Conservation (phyloP, 1,139 yeast species). For the Debaryomyces coudertii region DNA sequence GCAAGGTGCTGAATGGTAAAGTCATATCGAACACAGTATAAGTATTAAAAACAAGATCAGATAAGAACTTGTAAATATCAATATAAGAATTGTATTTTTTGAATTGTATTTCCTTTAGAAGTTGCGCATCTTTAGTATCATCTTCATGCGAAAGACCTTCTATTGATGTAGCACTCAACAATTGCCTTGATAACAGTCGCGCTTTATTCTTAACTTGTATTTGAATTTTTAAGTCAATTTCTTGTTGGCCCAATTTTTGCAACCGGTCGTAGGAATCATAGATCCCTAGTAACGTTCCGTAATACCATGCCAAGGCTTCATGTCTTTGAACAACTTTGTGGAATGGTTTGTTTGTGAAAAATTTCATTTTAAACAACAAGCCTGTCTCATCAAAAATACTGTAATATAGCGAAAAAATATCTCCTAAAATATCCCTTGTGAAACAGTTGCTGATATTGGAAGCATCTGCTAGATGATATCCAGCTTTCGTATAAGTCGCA, state of each 20-base stretch:
- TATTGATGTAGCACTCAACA: constrained; percentile 28
- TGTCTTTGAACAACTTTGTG: constrained; percentile 48
- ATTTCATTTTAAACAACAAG: constrained; percentile 55
- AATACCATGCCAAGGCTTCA: constrained; percentile 67
- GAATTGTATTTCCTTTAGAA: constrained; percentile 39
- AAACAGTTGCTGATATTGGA: constrained; percentile 28
- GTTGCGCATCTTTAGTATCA: constrained; percentile 28
- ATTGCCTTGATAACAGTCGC: constrained; percentile 38
- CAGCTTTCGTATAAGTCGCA: constrained; percentile 1
- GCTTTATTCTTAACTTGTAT: constrained; percentile 47
- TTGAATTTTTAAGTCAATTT: constrained; percentile 44
- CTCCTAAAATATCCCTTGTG: constrained; percentile 48
- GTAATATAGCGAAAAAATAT: constrained; percentile 58
- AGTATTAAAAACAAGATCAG: constrained; percentile 47
- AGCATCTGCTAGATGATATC: background rate
- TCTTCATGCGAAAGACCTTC: constrained; percentile 14
- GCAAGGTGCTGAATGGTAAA: constrained; percentile 48
- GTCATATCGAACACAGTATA: constrained; percentile 46
- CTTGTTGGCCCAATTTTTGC: constrained; percentile 42
- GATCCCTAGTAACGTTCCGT: constrained; percentile 58
- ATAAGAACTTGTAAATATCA: constrained; percentile 44
- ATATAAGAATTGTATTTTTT: constrained; percentile 43
- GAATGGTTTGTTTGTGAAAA: constrained; percentile 44
- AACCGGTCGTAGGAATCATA: constrained; percentile 49
- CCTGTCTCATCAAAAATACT: constrained; percentile 64